Conservation (phyloP, 2,329 filamentous ascomycete genomes). For the Colletotrichum liaoningense region DNA sequence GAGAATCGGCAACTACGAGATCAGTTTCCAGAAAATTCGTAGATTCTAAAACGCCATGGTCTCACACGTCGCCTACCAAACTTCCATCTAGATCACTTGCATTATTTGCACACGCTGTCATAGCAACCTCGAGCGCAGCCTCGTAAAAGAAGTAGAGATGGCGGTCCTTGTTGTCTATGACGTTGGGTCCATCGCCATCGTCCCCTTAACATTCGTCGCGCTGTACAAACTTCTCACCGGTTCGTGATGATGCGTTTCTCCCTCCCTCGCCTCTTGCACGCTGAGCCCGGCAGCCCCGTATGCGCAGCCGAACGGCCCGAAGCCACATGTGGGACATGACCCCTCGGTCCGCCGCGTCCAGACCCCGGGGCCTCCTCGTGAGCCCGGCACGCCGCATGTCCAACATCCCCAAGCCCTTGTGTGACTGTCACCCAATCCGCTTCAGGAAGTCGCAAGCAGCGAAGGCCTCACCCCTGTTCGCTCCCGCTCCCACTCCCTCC, state of each 20-base stretch:
- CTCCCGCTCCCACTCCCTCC: neutral
- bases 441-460: conserved; percentile 10
- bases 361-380: neutral
- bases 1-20: neutral
- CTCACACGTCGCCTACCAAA: neutral
- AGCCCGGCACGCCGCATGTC: conserved; percentile 13
- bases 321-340: conserved; percentile 1
- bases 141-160: neutral
- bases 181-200: neutral
- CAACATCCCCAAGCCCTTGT: neutral
- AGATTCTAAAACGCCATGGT: neutral
- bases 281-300: neutral
- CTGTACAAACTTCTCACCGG: neutral
- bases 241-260: neutral
- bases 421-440: conserved; percentile 7
- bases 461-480: neutral
- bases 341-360: conserved; percentile 1
- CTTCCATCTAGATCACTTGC: neutral
- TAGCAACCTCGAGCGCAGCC: neutral
- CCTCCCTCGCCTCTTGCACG: too few species aligned
- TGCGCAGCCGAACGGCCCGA: neutral
- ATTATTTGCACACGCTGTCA: neutral
- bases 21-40: neutral
- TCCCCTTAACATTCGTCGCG: neutral
- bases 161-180: neutral